These are phyloP conservation scores for Lagerstroemia speciosa DNA, from an alignment of 345 rosid species.

Conservation along the genomic window DNA sequence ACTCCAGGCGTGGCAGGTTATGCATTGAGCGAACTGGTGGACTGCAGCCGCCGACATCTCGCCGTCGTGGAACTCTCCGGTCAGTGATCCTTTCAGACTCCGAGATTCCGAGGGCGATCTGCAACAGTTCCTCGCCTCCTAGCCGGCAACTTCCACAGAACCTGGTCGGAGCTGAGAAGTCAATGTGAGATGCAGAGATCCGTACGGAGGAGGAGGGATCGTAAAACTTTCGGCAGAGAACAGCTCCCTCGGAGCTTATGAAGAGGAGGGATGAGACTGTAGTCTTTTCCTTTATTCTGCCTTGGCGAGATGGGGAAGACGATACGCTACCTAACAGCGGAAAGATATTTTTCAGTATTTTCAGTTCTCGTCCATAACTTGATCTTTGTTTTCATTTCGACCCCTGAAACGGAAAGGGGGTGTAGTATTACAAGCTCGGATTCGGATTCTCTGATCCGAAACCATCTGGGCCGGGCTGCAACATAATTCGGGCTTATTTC, in stretches of 20 bases:
- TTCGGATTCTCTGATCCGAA: background rate
- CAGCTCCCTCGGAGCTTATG: background rate
- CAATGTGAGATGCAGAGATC: slow-evolving; percentile 3
- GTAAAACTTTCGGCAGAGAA: background rate
- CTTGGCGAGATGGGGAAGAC: slow-evolving; percentile 10
- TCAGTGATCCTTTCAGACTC: background rate
- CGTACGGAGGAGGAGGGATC: background rate
- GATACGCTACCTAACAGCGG: slow-evolving; percentile 7
- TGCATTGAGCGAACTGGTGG: slow-evolving; percentile 78
- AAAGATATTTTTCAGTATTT: background rate
- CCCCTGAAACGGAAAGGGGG: background rate
- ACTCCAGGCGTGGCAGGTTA: slow-evolving; percentile 98
- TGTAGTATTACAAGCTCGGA: too few species aligned
- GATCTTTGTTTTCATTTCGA: background rate
- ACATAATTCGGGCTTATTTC: too few species aligned
- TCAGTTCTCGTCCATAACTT: background rate
- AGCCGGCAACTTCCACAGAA: background rate
- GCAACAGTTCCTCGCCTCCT: background rate
- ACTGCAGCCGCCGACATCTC: slow-evolving; percentile 64
- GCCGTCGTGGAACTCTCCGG: background rate
- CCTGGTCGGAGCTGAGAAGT: background rate
- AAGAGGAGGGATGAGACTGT: background rate
- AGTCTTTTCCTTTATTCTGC: slow-evolving; percentile 4
- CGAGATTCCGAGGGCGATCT: background rate
- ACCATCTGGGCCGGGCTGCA: background rate